Percentiles rank a stretch among this genome's conserved stretches.
phyloP scores from a whole-genome alignment of 139 green algal genomes.

The Nannochloris sp. region DNA sequence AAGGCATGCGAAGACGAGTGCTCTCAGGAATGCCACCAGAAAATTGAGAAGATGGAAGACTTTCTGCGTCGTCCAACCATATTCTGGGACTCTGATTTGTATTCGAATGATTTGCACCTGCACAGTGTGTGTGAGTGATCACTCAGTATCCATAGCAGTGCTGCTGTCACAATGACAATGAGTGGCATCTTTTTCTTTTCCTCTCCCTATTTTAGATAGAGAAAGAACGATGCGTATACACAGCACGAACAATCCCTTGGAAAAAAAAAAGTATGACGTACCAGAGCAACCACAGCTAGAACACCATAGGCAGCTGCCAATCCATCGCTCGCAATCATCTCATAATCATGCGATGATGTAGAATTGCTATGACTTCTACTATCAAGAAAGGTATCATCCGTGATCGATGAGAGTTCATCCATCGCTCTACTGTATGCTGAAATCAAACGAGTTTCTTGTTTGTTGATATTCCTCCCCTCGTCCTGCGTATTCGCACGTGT shows the following conservation, averaged over 20 bases:
- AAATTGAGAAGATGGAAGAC: conserved; percentile 97
- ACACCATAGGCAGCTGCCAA: conserved; percentile 53
- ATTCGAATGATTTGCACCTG: conserved; percentile 81
- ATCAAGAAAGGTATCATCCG: neutral
- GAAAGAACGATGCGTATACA: neutral
- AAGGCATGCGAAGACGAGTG: conserved; percentile 67
- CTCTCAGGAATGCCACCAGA: conserved; percentile 64
- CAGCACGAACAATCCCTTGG: neutral
- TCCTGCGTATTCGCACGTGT: no score
- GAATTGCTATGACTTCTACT: neutral
- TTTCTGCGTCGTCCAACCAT: conserved; percentile 99
- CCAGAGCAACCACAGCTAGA: conserved; percentile 53
- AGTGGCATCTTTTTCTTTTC: no score
- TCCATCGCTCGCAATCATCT: conserved; percentile 30
- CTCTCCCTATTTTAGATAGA: no score
- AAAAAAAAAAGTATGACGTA: conserved; percentile 20
- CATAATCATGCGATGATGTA: neutral
- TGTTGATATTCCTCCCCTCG: no score
- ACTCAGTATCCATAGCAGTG: no score
- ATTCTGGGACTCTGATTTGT: conserved; percentile 88
- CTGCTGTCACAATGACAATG: no score
- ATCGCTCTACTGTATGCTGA: neutral
- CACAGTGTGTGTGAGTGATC: neutral
- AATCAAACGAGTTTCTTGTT: no score
- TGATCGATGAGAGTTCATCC: neutral